phyloP scores from a whole-genome alignment of 129 eudicot species.

The Flaveria brownii region DNA sequence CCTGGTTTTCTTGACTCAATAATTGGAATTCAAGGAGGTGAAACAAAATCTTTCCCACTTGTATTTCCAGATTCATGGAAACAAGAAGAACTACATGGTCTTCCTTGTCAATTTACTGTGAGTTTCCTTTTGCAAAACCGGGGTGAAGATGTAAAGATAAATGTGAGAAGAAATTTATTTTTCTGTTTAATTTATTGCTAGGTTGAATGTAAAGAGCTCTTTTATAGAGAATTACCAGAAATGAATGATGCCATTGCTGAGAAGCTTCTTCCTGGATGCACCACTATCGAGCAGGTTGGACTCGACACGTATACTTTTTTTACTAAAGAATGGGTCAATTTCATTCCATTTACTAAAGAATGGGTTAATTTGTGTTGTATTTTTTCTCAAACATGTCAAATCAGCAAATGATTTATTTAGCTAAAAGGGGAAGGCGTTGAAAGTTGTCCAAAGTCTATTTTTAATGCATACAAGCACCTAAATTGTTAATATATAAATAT shows the following conservation, averaged over 20 bases:
- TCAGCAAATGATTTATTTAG: not conserved
- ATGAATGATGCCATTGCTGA: constrained; percentile 79
- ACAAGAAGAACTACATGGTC: constrained; percentile 95
- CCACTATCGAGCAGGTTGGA: constrained; percentile 74
- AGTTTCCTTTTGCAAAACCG: constrained; percentile 29
- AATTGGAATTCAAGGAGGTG: constrained; percentile 80
- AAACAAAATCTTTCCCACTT: constrained; percentile 83
- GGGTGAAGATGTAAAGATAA: not conserved
- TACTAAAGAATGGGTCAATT: not conserved
- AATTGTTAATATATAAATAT: not conserved
- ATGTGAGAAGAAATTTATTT: not conserved
- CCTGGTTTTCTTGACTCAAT: constrained; percentile 87
- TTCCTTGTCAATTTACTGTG: constrained; percentile 86
- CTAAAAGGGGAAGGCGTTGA: not conserved
- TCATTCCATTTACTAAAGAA: not conserved
- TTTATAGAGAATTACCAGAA: constrained; percentile 84
- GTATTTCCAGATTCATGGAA: constrained; percentile 90
- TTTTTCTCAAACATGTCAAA: not conserved
- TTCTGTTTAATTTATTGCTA: constrained; percentile 27
- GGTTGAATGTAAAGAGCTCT: constrained; percentile 97
- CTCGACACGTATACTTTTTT: not conserved
- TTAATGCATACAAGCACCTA: not conserved
- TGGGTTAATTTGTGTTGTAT: not conserved
- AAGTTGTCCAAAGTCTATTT: not conserved
- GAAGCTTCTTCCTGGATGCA: constrained; percentile 78